phyloP scores from a whole-genome alignment of 768 basidiomycete species.

The Phlebiopsis gigantea region DNA sequence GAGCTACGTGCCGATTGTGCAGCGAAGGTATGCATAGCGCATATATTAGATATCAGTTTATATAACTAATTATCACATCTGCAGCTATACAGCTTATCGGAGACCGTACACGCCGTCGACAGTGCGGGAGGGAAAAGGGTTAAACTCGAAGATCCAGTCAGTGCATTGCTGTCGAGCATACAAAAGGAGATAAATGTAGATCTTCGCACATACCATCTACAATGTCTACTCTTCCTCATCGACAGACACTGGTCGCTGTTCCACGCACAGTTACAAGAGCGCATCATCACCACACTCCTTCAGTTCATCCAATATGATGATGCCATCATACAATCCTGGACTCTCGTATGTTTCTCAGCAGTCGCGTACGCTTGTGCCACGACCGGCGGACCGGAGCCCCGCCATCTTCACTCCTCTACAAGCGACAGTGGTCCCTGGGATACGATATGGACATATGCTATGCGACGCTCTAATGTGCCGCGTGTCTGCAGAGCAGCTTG shows the following conservation, averaged over 20 bases:
- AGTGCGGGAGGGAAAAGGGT: conserved; percentile 40
- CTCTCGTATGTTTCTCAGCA: conserved; percentile 74
- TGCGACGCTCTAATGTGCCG: conserved; percentile 66
- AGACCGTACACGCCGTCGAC: conserved; percentile 37
- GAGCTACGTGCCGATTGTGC: conserved; percentile 80
- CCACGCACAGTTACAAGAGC: conserved; percentile 50
- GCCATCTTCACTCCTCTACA: conserved; percentile 7
- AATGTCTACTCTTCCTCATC: conserved; percentile 81
- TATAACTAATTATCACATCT: conserved; percentile 1
- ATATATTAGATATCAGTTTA: not conserved
- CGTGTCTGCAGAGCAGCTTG: conserved; percentile 75
- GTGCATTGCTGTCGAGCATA: conserved; percentile 47
- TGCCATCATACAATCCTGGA: conserved; percentile 70
- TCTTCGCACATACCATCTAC: conserved; percentile 51
- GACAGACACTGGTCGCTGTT: conserved; percentile 70
- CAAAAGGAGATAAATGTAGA: conserved; percentile 27
- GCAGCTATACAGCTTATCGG: conserved; percentile 62
- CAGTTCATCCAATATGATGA: conserved; percentile 65
- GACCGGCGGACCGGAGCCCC: conserved; percentile 10
- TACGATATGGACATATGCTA: conserved; percentile 75
- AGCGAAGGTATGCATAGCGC: conserved; percentile 43
- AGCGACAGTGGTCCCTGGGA: conserved; percentile 55
- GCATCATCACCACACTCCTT: conserved; percentile 50
- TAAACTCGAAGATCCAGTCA: conserved; percentile 56
- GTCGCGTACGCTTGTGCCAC: conserved; percentile 42